phyloP scores from a whole-genome alignment of 345 rosid genomes.

The Lenwebbia sp. region DNA sequence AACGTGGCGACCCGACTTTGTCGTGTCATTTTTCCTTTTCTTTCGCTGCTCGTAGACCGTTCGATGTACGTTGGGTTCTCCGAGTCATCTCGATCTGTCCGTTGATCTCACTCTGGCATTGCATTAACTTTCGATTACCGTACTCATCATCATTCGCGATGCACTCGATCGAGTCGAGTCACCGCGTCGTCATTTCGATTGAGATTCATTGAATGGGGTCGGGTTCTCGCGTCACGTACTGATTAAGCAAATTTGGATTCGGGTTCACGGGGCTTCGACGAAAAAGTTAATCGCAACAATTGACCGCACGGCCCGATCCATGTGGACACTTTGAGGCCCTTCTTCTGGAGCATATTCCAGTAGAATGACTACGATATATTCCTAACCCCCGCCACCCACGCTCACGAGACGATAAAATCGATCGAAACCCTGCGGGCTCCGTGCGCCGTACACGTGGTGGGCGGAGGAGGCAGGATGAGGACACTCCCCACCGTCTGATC shows the following conservation, averaged over 20 bases:
- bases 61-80: no score
- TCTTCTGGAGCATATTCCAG: not conserved
- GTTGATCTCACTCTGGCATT: not conserved
- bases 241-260: not conserved
- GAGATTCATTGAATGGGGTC: not conserved
- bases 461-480: not conserved
- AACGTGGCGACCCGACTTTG: not conserved
- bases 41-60: no score
- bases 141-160: rapidly evolving
- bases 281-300: not conserved
- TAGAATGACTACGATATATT: not conserved
- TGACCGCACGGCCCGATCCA: not conserved
- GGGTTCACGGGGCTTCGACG: not conserved
- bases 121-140: not conserved
- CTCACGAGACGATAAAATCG: not conserved
- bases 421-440: not conserved
- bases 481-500: not conserved
- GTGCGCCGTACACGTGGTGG: not conserved
- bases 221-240: rapidly evolving
- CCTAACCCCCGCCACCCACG: not conserved
- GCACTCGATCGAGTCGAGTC: no score
- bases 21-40: not conserved
- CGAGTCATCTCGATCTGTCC: no score
- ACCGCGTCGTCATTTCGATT: not conserved
- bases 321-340: not conserved